These are phyloP conservation scores for Talaromyces piceae DNA, from an alignment of 2,329 filamentous ascomycete genomes.

Conservation along the genomic window DNA sequence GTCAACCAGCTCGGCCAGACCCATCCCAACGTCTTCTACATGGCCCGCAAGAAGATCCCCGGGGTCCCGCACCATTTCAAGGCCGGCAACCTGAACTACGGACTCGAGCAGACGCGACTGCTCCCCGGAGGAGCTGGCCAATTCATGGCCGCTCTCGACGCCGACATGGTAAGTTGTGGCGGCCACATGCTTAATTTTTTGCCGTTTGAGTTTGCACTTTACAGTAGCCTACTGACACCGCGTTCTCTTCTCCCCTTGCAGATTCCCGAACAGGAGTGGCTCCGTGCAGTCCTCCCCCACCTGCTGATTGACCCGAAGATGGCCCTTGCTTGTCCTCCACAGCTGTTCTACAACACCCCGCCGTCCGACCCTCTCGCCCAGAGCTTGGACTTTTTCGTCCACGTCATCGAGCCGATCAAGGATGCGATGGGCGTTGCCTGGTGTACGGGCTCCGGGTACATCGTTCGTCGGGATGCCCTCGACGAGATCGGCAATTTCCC, in stretches of 20 bases:
- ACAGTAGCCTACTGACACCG: not conserved
- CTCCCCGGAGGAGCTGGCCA: slow-evolving; percentile 50
- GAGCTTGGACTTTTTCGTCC: slow-evolving; percentile 52
- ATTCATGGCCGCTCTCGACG: slow-evolving; percentile 58
- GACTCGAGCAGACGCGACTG: slow-evolving; percentile 43
- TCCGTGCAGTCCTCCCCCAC: slow-evolving; percentile 54
- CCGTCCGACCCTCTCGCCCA: slow-evolving; percentile 52
- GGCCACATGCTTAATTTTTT: not conserved
- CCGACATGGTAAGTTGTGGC: slow-evolving; percentile 50
- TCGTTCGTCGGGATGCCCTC: slow-evolving; percentile 52
- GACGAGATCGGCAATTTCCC: slow-evolving; percentile 57
- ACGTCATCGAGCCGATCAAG: slow-evolving; percentile 43
- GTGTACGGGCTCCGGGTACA: slow-evolving; percentile 59
- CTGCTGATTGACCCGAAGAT: slow-evolving; percentile 49
- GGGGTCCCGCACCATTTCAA: slow-evolving; percentile 49
- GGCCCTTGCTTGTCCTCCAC: slow-evolving; percentile 53
- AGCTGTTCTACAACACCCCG: slow-evolving; percentile 58
- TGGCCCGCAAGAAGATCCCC: slow-evolving; percentile 35
- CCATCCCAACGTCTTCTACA: slow-evolving; percentile 37
- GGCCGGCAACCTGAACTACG: slow-evolving; percentile 58
- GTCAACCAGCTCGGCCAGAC: slow-evolving; percentile 27
- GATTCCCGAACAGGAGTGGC: slow-evolving; percentile 55
- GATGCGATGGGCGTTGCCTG: slow-evolving; percentile 48
- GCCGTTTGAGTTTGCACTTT: not conserved
- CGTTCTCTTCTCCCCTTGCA: slow-evolving; percentile 19